Conservation (phyloP, 805 yeast genomes). For the Lipomyces yamanashiensis region DNA sequence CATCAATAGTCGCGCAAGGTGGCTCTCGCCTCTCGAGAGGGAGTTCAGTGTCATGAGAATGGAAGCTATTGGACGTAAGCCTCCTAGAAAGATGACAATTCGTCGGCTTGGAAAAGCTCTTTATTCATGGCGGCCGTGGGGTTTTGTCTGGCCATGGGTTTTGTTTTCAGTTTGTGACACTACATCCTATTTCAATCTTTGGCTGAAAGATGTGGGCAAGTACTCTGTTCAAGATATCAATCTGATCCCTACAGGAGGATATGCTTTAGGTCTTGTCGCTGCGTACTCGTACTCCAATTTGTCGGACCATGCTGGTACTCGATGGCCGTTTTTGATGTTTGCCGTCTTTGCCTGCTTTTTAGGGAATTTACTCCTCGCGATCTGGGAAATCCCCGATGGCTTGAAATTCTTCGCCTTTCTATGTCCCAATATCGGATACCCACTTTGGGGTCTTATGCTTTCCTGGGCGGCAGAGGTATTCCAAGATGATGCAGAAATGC, state of each 20-base stretch:
- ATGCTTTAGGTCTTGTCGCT: conserved; percentile 41
- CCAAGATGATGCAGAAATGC: conserved; percentile 42
- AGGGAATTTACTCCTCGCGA: conserved; percentile 26
- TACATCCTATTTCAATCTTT: conserved; percentile 37
- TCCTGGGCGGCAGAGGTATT: conserved; percentile 39
- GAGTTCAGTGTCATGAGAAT: conserved; percentile 31
- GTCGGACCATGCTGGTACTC: conserved; percentile 42
- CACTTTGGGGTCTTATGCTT: conserved; percentile 23
- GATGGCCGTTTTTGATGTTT: conserved; percentile 39
- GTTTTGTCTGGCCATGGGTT: conserved; percentile 31
- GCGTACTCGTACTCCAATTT: conserved; percentile 42
- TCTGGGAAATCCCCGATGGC: conserved; percentile 27
- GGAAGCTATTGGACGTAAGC: conserved; percentile 33
- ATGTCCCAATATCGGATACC: conserved; percentile 25
- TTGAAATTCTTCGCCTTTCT: conserved; percentile 22
- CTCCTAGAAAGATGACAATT: conserved; percentile 26
- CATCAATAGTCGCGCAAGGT: conserved; percentile 25
- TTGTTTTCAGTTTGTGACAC: conserved; percentile 24
- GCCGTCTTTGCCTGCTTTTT: conserved; percentile 23
- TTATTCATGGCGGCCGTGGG: conserved; percentile 31
- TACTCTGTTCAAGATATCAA: conserved; percentile 43
- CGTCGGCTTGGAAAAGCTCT: conserved; percentile 12
- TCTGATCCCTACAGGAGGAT: conserved; percentile 46
- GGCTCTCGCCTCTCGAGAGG: conserved; percentile 19
- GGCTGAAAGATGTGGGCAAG: conserved; percentile 41